A percentile compares a stretch with the other conserved stretches of the same genome.
phyloP scores from a whole-genome alignment of 2,329 filamentous ascomycete species.

The Simplicillium aogashimaense region DNA sequence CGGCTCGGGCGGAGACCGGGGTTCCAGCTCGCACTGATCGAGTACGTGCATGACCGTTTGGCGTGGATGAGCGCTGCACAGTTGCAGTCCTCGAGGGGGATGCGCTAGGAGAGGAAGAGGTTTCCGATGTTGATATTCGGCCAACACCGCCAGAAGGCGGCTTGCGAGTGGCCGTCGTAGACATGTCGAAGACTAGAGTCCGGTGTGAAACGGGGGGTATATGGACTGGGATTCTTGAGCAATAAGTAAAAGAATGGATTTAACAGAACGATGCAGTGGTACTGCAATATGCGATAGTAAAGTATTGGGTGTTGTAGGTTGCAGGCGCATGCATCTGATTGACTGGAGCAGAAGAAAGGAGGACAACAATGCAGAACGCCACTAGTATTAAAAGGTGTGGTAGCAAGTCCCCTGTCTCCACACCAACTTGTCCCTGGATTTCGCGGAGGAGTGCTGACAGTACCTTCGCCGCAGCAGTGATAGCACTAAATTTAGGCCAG shows the following conservation, averaged over 20 bases:
- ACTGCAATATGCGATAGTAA: too few species aligned
- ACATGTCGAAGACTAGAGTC: conserved; percentile 26
- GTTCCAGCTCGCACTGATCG: conserved; percentile 55
- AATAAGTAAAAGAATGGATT: too few species aligned
- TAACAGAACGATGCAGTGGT: too few species aligned
- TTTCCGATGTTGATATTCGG: conserved; percentile 31
- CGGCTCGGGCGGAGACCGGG: conserved; percentile 65
- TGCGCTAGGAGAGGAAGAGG: conserved; percentile 19
- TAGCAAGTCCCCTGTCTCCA: neutral
- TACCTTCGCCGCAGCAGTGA: too few species aligned
- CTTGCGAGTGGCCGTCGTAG: conserved; percentile 39
- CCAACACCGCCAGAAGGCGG: conserved; percentile 37
- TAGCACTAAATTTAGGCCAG: too few species aligned
- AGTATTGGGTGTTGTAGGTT: too few species aligned
- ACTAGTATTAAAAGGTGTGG: neutral
- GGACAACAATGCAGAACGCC: too few species aligned
- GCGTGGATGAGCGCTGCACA: conserved; percentile 33
- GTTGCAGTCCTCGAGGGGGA: conserved; percentile 26
- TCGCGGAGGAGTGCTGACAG: too few species aligned
- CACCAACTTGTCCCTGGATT: conserved; percentile 4
- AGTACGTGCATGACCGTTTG: conserved; percentile 38
- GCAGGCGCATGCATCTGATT: too few species aligned
- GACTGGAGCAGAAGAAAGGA: too few species aligned
- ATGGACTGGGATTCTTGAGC: too few species aligned
- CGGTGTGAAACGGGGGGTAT: too few species aligned